Conservation (phyloP, 805 yeast species). For the Starmera caribaea region DNA sequence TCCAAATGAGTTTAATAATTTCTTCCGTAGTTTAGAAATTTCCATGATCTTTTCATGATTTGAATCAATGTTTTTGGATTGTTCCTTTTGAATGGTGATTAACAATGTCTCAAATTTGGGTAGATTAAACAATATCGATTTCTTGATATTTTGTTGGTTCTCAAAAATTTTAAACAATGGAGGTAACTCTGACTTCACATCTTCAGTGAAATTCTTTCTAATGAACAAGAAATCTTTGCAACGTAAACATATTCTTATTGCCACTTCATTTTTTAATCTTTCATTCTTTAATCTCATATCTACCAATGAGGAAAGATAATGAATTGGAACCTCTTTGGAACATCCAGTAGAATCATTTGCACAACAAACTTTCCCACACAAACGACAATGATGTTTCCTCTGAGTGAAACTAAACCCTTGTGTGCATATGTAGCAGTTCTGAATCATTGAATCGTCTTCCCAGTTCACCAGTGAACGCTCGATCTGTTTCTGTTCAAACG, state of each 20-base stretch:
- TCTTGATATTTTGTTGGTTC: constrained; percentile 27
- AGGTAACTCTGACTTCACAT: constrained; percentile 23
- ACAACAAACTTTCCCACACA: constrained; percentile 81
- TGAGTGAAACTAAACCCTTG: constrained; percentile 43
- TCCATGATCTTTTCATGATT: constrained; percentile 22
- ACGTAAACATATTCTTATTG: constrained; percentile 53
- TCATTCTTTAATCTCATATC: constrained; percentile 6
- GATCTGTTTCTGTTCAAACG: constrained; percentile 23
- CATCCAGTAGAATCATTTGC: constrained; percentile 55
- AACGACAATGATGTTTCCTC: constrained; percentile 84
- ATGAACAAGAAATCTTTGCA: constrained; percentile 60
- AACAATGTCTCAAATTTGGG: constrained; percentile 35
- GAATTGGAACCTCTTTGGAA: constrained; percentile 60
- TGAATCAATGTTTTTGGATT: constrained; percentile 15
- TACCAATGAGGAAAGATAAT: constrained; percentile 7
- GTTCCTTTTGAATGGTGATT: constrained; percentile 17
- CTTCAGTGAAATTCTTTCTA: constrained; percentile 39
- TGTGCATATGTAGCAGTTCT: constrained; percentile 56
- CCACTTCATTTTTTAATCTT: constrained; percentile 16
- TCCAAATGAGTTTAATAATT: constrained; percentile 38
- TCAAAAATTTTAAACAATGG: constrained; percentile 31
- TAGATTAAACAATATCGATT: constrained; percentile 27
- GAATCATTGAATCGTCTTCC: constrained; percentile 43
- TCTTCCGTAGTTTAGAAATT: constrained; percentile 32
- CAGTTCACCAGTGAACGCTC: constrained; percentile 51